Conservation (phyloP, 192 early-diverging fungal species). For the Coemansia guatemalensis region DNA sequence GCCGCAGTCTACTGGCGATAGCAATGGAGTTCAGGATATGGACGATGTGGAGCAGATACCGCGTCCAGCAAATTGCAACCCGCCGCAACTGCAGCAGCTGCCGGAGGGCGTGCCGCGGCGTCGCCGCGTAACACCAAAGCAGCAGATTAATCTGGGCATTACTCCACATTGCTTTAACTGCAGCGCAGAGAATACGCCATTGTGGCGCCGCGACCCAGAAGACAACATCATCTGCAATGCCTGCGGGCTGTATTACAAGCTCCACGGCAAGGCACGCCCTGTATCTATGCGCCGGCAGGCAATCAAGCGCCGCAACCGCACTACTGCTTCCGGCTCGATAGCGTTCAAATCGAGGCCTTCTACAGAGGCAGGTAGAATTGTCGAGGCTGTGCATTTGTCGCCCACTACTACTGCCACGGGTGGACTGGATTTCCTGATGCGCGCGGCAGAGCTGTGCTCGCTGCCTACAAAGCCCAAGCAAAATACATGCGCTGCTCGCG, state of each 20-base stretch:
- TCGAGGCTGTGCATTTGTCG: background rate
- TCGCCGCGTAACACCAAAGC: slow-evolving; percentile 49
- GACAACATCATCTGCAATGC: slow-evolving; percentile 96
- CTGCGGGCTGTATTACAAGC: slow-evolving; percentile 93
- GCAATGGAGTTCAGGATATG: slow-evolving; percentile 43
- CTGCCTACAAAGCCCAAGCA: background rate
- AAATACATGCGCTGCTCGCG: background rate
- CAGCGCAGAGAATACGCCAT: slow-evolving; percentile 81
- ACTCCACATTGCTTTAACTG: slow-evolving; percentile 77
- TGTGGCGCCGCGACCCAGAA: slow-evolving; percentile 91
- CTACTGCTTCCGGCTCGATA: background rate
- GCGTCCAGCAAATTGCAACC: slow-evolving; percentile 43
- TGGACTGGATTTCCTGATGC: slow-evolving; percentile 38
- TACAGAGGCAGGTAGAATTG: background rate
- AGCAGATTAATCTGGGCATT: slow-evolving; percentile 50
- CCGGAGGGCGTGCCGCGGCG: slow-evolving; percentile 10
- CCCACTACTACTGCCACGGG: slow-evolving; percentile 2
- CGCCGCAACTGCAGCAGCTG: slow-evolving; percentile 26
- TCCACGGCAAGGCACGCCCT: slow-evolving; percentile 88
- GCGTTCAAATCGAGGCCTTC: slow-evolving; percentile 9
- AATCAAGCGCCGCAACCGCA: slow-evolving; percentile 88
- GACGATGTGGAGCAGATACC: slow-evolving; percentile 67
- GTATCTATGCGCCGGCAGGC: slow-evolving; percentile 86
- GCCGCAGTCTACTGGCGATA: slow-evolving; percentile 9
- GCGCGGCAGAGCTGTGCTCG: slow-evolving; percentile 34